A percentile compares a stretch with the other conserved stretches of the same genome.
Evolutionary conservation across 306 rosid species (phyloP).

Genomic region (Cucumis hystrix): DNA sequence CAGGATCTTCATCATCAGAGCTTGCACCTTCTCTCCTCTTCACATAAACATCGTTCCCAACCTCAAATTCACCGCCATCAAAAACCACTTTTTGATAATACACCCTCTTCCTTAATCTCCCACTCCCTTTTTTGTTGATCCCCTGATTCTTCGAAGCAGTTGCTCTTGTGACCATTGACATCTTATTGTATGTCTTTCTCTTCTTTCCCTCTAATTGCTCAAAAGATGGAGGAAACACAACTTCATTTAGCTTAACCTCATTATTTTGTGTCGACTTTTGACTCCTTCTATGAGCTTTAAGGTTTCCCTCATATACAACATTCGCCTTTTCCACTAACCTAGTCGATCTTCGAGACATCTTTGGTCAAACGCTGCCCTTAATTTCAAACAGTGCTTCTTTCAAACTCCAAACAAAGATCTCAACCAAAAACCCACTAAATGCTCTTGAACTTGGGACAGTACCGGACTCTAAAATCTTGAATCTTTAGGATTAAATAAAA

Average conservation of each 20-base stretch:
- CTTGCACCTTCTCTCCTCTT: conserved; percentile 60
- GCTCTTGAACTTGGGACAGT: no score
- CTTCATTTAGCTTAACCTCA: conserved; percentile 8
- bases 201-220: conserved; percentile 31
- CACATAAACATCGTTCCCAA: conserved; percentile 62
- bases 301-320: background rate
- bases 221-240: conserved; percentile 38
- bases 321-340: background rate
- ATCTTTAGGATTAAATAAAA: no score
- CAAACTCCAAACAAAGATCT: no score
- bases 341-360: background rate
- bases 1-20: conserved; percentile 56
- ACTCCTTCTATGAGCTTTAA: background rate
- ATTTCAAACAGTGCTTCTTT: background rate
- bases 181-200: conserved; percentile 34
- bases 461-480: no score
- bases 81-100: conserved; percentile 59
- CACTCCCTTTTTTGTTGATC: background rate
- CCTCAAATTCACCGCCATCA: conserved; percentile 78
- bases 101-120: conserved; percentile 21
- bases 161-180: conserved; percentile 31
- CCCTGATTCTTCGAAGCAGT: conserved; percentile 17
- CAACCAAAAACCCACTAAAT: no score
- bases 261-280: conserved; percentile 5
- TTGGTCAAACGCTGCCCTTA: background rate